phyloP scores from a whole-genome alignment of 2,329 filamentous ascomycete genomes.

The Colletotrichum endophyticum region DNA sequence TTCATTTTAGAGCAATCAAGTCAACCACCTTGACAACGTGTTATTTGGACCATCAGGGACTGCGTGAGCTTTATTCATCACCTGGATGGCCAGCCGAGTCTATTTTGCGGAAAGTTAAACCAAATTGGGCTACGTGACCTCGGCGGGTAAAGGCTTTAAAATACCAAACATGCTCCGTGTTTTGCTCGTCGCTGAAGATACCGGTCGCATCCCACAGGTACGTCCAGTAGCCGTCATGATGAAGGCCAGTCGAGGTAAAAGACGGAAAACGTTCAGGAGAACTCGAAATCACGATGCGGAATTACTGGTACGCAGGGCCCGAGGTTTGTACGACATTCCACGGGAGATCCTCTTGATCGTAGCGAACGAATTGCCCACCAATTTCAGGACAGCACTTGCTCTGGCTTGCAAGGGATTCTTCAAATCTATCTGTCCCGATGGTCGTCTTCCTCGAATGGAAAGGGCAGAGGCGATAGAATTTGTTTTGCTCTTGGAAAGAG shows the following conservation, averaged over 20 bases:
- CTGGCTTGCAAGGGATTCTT: background rate
- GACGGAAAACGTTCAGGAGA: rapidly evolving
- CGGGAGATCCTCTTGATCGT: background rate
- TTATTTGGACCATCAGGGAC: rapidly evolving
- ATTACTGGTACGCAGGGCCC: background rate
- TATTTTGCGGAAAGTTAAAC: rapidly evolving
- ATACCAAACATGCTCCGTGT: background rate
- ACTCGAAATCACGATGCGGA: background rate
- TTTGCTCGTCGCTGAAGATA: background rate
- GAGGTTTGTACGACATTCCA: background rate
- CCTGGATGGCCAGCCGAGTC: background rate
- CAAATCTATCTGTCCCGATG: no score
- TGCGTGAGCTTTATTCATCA: rapidly evolving
- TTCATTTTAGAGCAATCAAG: background rate
- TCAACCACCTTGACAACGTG: background rate
- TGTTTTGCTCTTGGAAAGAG: no score
- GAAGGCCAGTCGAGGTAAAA: background rate
- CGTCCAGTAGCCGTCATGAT: background rate
- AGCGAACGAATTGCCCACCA: background rate
- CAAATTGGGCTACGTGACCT: no score
- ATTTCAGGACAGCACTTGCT: rapidly evolving
- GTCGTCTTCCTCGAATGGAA: no score
- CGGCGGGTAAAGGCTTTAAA: no score
- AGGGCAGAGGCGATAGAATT: no score
- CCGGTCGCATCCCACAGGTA: no score